These are phyloP conservation scores for Anastatica hierochuntica DNA, from an alignment of 345 rosid genomes.

Conservation along the genomic window DNA sequence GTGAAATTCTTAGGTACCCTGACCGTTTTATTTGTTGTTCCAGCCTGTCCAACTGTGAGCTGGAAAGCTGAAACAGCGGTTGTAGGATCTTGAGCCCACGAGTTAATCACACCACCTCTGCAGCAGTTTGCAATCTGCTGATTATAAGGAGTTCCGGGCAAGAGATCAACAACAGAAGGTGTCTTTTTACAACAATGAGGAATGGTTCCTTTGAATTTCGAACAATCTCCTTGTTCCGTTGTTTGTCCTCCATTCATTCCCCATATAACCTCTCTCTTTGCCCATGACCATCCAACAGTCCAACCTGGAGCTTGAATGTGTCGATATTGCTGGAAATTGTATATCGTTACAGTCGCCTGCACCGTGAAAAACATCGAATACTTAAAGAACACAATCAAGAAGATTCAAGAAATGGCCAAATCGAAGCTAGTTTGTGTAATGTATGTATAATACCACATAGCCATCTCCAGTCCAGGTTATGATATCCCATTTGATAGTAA, in stretches of 20 bases:
- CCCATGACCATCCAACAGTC: conserved; percentile 73
- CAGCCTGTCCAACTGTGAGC: conserved; percentile 60
- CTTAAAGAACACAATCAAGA: conserved; percentile 2
- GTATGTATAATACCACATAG: conserved; percentile 37
- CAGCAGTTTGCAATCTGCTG: conserved; percentile 70
- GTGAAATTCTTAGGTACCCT: conserved; percentile 66
- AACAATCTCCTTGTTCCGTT: conserved; percentile 80
- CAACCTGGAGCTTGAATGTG: conserved; percentile 69
- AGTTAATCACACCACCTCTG: conserved; percentile 54
- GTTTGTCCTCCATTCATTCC: conserved; percentile 69
- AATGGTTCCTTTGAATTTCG: conserved; percentile 60
- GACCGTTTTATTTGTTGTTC: conserved; percentile 72
- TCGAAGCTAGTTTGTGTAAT: neutral
- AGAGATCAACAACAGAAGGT: conserved; percentile 59
- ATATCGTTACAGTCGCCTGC: conserved; percentile 60
- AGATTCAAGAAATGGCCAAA: neutral
- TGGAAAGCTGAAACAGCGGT: conserved; percentile 60
- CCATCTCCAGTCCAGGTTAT: conserved; percentile 71
- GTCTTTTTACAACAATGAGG: conserved; percentile 63
- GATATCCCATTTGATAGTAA: conserved; percentile 77
- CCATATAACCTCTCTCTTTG: conserved; percentile 79
- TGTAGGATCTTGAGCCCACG: conserved; percentile 71
- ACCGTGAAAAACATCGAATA: neutral
- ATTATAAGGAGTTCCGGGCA: conserved; percentile 71
- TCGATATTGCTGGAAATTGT: conserved; percentile 57